Percentiles rank a stretch among this genome's conserved stretches.
Conservation (phyloP, 164 flowering plant species). For the Malania oleifera region DNA sequence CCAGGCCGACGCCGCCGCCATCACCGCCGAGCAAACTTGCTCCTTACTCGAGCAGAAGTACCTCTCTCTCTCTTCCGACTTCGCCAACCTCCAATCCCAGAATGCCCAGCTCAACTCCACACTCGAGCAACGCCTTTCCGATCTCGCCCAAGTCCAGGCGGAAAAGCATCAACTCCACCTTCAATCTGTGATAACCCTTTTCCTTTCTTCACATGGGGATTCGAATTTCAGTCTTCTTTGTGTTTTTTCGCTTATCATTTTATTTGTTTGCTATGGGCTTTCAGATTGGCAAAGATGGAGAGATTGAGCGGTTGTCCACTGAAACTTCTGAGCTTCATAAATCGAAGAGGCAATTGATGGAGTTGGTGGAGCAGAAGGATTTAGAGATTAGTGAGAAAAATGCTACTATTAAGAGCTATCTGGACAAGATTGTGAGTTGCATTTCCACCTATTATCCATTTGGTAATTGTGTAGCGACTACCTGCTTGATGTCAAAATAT, state of each 20-base stretch:
- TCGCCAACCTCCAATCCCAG: slow-evolving; percentile 47
- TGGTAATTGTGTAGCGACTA: too few relatives aligned
- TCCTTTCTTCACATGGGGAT: background rate
- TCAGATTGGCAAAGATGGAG: slow-evolving; percentile 79
- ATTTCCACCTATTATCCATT: background rate
- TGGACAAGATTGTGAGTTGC: slow-evolving; percentile 75
- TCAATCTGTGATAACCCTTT: slow-evolving; percentile 32
- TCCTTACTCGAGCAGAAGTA: slow-evolving; percentile 81
- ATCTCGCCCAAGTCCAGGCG: slow-evolving; percentile 53
- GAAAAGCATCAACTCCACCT: slow-evolving; percentile 67
- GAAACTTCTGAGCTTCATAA: slow-evolving; percentile 64
- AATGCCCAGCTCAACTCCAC: slow-evolving; percentile 41
- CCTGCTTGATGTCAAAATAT: too few relatives aligned
- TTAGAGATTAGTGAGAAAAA: slow-evolving; percentile 71
- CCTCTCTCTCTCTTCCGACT: slow-evolving; percentile 64
- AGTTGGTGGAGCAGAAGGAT: slow-evolving; percentile 75
- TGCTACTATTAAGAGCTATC: slow-evolving; percentile 61
- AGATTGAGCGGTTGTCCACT: slow-evolving; percentile 54
- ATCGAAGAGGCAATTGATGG: slow-evolving; percentile 74
- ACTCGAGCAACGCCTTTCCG: slow-evolving; percentile 48
- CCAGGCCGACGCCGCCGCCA: slow-evolving; percentile 74
- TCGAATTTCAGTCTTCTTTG: background rate
- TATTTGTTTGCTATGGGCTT: slow-evolving; percentile 1
- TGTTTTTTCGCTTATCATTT: background rate
- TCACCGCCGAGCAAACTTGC: slow-evolving; percentile 87